Evolutionary conservation across 139 green algal species (phyloP).

Genomic region (Nannochloris sp.): DNA sequence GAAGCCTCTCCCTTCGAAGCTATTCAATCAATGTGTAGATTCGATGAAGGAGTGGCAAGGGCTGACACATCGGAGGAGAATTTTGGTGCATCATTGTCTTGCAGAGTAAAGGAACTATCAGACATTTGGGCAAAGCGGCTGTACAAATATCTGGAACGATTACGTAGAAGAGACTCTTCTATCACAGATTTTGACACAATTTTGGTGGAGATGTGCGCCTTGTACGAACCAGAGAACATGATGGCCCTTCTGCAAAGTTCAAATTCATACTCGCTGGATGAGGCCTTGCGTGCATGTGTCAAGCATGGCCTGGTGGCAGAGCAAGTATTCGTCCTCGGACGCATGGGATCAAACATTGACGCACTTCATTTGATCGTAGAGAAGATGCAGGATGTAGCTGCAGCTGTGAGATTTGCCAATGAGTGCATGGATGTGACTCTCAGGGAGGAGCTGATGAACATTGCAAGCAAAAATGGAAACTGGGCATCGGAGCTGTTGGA

Average conservation of each 20-base stretch:
- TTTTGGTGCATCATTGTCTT: neutral
- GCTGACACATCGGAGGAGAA: slow-evolving; percentile 2
- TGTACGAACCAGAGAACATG: slow-evolving; percentile 61
- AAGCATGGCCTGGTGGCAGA: slow-evolving; percentile 53
- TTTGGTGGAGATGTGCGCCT: slow-evolving; percentile 79
- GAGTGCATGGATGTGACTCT: slow-evolving; percentile 79
- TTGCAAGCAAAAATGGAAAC: slow-evolving; percentile 52
- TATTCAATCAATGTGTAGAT: slow-evolving; percentile 46
- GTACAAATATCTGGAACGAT: slow-evolving; percentile 61
- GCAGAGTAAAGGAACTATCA: neutral
- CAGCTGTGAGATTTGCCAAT: slow-evolving; percentile 86
- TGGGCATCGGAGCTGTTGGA: slow-evolving; percentile 79
- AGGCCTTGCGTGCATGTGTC: slow-evolving; percentile 63
- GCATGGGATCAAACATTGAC: slow-evolving; percentile 69
- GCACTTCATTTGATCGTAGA: slow-evolving; percentile 87
- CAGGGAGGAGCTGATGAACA: slow-evolving; percentile 81
- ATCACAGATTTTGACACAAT: slow-evolving; percentile 54
- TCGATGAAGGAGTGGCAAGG: neutral
- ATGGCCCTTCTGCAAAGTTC: slow-evolving; percentile 70
- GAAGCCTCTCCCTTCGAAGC: slow-evolving; percentile 35
- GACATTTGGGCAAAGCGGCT: slow-evolving; percentile 43
- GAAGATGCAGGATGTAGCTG: slow-evolving; percentile 67
- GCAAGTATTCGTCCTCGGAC: slow-evolving; percentile 75
- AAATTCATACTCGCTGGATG: slow-evolving; percentile 74
- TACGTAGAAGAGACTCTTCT: slow-evolving; percentile 47